Evolutionary conservation across 192 early-diverging fungal species (phyloP), one percentile per base, ranked within the genome.

Genomic region (Blastocladiella britannica): DNA sequence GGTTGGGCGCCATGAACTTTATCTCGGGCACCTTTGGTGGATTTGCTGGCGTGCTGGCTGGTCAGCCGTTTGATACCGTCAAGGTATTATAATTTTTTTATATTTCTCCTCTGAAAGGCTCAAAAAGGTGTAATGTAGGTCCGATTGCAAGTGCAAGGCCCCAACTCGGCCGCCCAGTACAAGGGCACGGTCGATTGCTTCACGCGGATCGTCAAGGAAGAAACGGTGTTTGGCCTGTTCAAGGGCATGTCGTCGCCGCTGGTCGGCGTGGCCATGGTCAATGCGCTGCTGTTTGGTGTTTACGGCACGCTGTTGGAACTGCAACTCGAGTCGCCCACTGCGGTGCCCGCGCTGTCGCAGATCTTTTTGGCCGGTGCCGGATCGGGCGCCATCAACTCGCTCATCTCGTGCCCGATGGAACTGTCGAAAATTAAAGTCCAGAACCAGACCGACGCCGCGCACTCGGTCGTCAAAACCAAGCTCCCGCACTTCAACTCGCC

Each of bases 371-470:
- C 91, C 29, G 93, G 93, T 28, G 78, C 87, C 26, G 88, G 86
- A 28, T 89, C 89, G 25, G 74, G 91, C 37, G 67, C 80, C 26
- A 78, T 87, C 27, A 91, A 93, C 59, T 80, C 78, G 54, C 70
- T 87, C 22, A 68, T 94, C 23, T 85, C 90, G 8, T 90, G 86
- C 2, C 91, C 93, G 1, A 88, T 97, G 3, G 93, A 97, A 62
- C 66, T 97, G n/a, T 65, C 94, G 43, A 97, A 97, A 63, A 84
- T 87, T 56, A 78, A 84, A 28, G 76, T 94, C 67, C 93, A 97
- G 65, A 85, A 47, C 37, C 37, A 47, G 9, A 47, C 37, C 37
- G 37, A 47, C 37, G 37, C 37, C 86, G 7, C 91, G 92, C 26
- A 27, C 28, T 28, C 28, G 54, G 54, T 28, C 54, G 12, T 29